Evolutionary conservation across 2,329 filamentous ascomycete species (phyloP), one percentile per base, ranked within the genome.

Genomic region (Tolypocladium capitatum): DNA sequence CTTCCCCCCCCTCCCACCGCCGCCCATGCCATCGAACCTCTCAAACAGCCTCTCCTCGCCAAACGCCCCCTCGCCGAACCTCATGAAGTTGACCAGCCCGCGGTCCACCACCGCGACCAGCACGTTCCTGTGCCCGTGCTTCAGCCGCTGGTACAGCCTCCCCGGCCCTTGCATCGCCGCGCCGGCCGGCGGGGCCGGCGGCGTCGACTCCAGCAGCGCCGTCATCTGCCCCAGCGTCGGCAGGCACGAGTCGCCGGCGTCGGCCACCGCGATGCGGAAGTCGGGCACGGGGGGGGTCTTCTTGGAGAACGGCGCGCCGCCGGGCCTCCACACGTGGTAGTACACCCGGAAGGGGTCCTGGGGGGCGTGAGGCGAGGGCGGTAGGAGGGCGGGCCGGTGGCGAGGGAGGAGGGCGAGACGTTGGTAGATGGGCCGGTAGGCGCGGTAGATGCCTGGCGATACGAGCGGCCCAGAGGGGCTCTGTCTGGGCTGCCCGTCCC

Each of bases 61-160:
- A 65, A 96, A 96, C 1, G 82, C 83, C 11, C 81, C 81, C 68
- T 97, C 89, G 1, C 78, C 80, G 49, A 96, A 74, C 24, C 86
- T 73, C 58, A 96, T 72, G 61, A 91, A 97, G 63, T 91, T 97
- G 42, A 90, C 84, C 21, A 97, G 75, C 0, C 92, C 92, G 52
- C 88, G 78, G 62, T 97, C 92, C 32, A 96, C 89, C 2, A 97
- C 78, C 0, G 90, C 92, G 24, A 98, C 63, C 32, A 96, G 72
- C 31, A 92, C 85, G 63, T 87, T 92, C 53, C 87, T 78, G 62
- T 84, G 81, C 2, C 89, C 92, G 58, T 94, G 81, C 65, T 89
- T 91, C 53, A 97, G 68, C 50, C 86, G 80, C 58, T 83, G 78
- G 60, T 94, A 92, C 53, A 90, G 65, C 60, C 61, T 70, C 57